These are phyloP conservation scores for Phytophthora ohioensis DNA, from an alignment of 352 stramenopile species.

Conservation along the genomic window DNA sequence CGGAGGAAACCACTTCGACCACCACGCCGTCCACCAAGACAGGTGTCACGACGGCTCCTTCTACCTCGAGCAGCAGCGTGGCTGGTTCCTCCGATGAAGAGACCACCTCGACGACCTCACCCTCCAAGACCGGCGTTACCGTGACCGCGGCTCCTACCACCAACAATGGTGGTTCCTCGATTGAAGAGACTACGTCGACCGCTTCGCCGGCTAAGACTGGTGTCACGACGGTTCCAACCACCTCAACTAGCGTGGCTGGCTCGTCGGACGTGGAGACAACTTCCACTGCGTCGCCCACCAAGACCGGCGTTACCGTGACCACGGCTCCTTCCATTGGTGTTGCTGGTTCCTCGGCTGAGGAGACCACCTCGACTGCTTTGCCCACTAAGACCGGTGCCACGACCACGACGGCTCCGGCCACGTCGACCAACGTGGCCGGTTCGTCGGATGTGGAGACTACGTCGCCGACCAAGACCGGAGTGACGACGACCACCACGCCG, in stretches of 20 bases:
- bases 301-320: neutral
- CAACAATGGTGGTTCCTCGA: neutral
- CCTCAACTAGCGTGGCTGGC: neutral
- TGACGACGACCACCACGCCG: conserved; percentile 10
- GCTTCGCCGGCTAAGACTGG: neutral
- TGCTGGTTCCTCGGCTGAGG: conserved; percentile 1
- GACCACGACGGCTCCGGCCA: neutral
- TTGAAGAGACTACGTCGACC: conserved; percentile 2
- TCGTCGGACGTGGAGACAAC: neutral
- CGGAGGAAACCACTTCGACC: conserved; percentile 11
- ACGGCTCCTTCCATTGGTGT: neutral
- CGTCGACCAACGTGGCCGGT: conserved; percentile 9
- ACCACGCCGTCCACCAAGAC: conserved; percentile 26
- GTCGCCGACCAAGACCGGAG: conserved; percentile 10
- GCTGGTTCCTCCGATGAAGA: neutral
- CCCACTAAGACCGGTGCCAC: conserved; percentile 10
- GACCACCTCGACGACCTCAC: conserved; percentile 1
- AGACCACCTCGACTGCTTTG: neutral
- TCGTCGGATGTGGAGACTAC: neutral
- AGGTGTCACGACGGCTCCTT: neutral
- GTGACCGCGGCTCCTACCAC: neutral
- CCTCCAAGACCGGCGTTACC: neutral
- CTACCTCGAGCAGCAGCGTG: neutral
- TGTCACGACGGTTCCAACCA: neutral
- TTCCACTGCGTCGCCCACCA: neutral